A percentile compares a stretch with the other conserved stretches of the same genome.
Conservation (phyloP, 2,329 filamentous ascomycete species). For the Aspergillus brunneoviolaceus region DNA sequence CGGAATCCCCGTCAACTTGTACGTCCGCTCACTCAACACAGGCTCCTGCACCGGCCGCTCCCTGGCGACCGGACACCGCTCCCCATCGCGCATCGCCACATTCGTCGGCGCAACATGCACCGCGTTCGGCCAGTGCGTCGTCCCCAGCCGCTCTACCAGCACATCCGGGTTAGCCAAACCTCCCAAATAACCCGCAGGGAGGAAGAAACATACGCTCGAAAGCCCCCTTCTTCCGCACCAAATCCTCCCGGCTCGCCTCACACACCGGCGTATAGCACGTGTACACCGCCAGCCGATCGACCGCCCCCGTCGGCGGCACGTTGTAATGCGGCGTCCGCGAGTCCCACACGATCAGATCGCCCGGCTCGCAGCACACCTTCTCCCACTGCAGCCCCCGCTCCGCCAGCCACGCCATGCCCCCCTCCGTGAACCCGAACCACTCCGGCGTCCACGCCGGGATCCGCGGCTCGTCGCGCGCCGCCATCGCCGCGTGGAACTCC, state of each 20-base stretch:
- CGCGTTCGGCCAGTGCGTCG: slow-evolving; percentile 43
- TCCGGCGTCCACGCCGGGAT: slow-evolving; percentile 30
- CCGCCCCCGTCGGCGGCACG: slow-evolving; percentile 31
- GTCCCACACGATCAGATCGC: slow-evolving; percentile 48
- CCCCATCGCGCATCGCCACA: slow-evolving; percentile 22
- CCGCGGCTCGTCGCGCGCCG: slow-evolving; percentile 22
- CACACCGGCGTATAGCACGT: slow-evolving; percentile 45
- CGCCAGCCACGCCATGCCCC: slow-evolving; percentile 35
- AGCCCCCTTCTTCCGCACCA: slow-evolving; percentile 44
- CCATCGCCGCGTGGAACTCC: slow-evolving; percentile 33
- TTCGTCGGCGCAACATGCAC: slow-evolving; percentile 22
- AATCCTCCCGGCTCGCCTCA: slow-evolving; percentile 42
- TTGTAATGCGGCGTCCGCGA: slow-evolving; percentile 43
- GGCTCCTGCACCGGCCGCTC: slow-evolving; percentile 43
- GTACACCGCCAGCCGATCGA: slow-evolving; percentile 39
- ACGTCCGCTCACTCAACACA: slow-evolving; percentile 42
- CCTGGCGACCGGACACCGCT: slow-evolving; percentile 30
- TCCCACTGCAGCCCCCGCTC: slow-evolving; percentile 29
- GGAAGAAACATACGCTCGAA: slow-evolving; percentile 31
- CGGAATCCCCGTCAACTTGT: slow-evolving; percentile 51
- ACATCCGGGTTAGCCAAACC: not conserved
- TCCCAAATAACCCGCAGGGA: not conserved
- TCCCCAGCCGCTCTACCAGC: slow-evolving; percentile 30
- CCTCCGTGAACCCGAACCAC: slow-evolving; percentile 31
- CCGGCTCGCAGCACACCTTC: slow-evolving; percentile 46